phyloP scores from a whole-genome alignment of 257 asterid genomes.

The Mitragyna speciosa region DNA sequence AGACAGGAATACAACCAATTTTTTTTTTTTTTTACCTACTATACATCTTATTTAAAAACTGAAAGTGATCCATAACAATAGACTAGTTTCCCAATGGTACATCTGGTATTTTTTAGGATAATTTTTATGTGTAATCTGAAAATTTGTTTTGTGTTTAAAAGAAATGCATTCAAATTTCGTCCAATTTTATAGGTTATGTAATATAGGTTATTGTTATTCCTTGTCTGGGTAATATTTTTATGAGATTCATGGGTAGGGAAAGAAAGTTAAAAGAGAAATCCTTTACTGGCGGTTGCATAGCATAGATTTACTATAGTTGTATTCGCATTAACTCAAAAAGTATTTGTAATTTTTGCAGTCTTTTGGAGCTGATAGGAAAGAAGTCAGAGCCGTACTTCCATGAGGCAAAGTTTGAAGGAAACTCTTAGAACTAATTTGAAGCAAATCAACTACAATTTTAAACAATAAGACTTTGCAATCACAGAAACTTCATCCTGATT shows the following conservation, averaged over 20 bases:
- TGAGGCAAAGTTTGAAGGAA: constrained; percentile 33
- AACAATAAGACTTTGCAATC: constrained; percentile 10
- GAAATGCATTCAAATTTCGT: neutral
- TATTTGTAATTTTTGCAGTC: constrained; percentile 45
- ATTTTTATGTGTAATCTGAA: neutral
- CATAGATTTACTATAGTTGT: neutral
- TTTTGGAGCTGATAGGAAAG: constrained; percentile 86
- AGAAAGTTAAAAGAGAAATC: neutral
- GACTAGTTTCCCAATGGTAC: neutral
- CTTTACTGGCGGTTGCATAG: neutral
- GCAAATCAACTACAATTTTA: neutral
- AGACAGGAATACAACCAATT: neutral
- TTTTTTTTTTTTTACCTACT: neutral
- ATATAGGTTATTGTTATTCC: neutral
- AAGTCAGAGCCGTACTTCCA: constrained; percentile 76
- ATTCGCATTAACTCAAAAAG: constrained; percentile 9
- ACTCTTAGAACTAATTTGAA: constrained; percentile 3
- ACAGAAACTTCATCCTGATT: neutral
- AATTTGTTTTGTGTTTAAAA: too few relatives aligned
- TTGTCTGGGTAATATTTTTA: neutral
- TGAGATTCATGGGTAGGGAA: neutral
- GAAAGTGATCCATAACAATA: neutral
- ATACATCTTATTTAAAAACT: neutral
- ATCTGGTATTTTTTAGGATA: neutral
- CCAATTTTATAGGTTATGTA: neutral